Percentiles rank a stretch among this genome's conserved stretches.
These are phyloP conservation scores for Didymella glomerata DNA, from an alignment of 2,329 filamentous ascomycete species.

Conservation along the genomic window DNA sequence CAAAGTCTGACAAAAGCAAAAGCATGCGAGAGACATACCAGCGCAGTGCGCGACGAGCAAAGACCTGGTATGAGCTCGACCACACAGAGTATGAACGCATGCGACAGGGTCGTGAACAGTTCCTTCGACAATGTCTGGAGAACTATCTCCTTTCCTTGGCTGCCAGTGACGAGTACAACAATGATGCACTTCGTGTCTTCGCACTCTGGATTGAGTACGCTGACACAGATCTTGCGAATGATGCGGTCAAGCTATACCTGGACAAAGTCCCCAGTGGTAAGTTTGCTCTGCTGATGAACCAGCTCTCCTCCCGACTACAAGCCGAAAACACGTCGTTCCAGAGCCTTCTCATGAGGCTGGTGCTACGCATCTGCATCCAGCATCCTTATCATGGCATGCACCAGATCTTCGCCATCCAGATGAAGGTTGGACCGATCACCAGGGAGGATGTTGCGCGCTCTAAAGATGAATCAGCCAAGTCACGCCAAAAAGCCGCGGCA, in stretches of 20 bases:
- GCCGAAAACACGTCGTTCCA: conserved; percentile 77
- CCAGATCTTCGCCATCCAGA: conserved; percentile 78
- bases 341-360: conserved; percentile 73
- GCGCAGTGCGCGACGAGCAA: conserved; percentile 73
- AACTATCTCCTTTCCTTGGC: conserved; percentile 89
- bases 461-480: conserved; percentile 78
- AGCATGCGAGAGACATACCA: conserved; percentile 60
- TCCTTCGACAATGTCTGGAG: conserved; percentile 87
- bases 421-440: conserved; percentile 64
- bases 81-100: conserved; percentile 84
- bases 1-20: conserved; percentile 57
- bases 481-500: conserved; percentile 76
- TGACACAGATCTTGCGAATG: conserved; percentile 77
- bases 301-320: conserved; percentile 90
- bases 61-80: conserved; percentile 89
- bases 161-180: conserved; percentile 87
- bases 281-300: conserved; percentile 92
- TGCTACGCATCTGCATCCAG: conserved; percentile 85
- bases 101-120: conserved; percentile 77
- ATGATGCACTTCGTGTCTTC: conserved; percentile 89
- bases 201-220: conserved; percentile 93
- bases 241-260: conserved; percentile 75
- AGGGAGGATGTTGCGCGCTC: conserved; percentile 57
- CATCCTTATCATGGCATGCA: conserved; percentile 98
- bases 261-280: conserved; percentile 84